Conservation (phyloP, 108 stramenopile species). For the Parietichytrium sp. region DNA sequence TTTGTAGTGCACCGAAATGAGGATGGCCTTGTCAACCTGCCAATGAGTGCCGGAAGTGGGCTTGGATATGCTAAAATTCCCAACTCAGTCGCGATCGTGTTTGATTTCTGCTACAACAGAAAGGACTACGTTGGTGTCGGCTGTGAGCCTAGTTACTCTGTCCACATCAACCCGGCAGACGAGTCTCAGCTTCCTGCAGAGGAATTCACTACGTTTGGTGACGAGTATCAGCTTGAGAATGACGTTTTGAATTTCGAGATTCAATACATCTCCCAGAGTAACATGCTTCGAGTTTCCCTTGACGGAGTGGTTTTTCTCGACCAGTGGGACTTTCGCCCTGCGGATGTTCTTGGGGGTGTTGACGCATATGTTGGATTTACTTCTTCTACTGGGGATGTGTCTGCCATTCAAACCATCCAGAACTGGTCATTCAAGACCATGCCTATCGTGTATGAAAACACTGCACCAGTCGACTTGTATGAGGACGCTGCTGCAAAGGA, state of each 20-base stretch:
- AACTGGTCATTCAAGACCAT: background rate
- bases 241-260: background rate
- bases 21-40: background rate
- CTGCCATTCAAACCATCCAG: background rate
- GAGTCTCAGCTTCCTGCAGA: background rate
- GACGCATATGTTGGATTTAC: constrained; percentile 8
- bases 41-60: background rate
- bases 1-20: background rate
- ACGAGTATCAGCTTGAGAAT: background rate
- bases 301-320: background rate
- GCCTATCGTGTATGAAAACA: background rate
- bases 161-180: background rate
- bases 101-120: background rate
- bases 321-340: background rate
- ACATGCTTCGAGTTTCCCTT: background rate
- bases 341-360: background rate
- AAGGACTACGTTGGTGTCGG: background rate
- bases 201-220: background rate
- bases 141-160: background rate
- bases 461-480: background rate
- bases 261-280: background rate
- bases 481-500: background rate
- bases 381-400: background rate
- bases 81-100: background rate
- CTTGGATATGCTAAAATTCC: background rate